Conservation (phyloP, 1,284 basidiomycete species). For the Boletus mariae region DNA sequence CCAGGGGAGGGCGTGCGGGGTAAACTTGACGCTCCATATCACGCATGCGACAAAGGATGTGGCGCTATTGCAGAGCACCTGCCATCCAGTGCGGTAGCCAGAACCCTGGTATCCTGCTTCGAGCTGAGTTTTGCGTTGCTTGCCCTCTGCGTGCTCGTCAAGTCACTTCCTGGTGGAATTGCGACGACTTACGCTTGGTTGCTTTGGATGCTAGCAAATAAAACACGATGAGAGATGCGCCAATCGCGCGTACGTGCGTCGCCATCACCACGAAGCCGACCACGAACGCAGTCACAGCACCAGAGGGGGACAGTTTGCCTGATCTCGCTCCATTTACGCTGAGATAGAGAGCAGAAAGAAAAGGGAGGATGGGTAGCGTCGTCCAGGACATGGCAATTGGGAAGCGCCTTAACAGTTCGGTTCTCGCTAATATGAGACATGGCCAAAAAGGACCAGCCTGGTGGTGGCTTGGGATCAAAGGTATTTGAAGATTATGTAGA, state of each 20-base stretch:
- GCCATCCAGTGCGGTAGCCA: conserved; percentile 72
- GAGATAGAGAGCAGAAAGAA: conserved; percentile 38
- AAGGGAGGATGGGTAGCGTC: conserved; percentile 27
- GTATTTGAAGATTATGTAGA: too few species aligned
- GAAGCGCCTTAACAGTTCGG: neutral
- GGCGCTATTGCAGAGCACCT: conserved; percentile 82
- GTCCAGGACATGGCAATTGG: conserved; percentile 17
- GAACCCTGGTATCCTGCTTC: conserved; percentile 75
- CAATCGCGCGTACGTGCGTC: conserved; percentile 63
- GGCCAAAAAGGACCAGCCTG: too few species aligned
- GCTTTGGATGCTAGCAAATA: conserved; percentile 81
- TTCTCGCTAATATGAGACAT: neutral
- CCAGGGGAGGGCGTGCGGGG: conserved; percentile 36
- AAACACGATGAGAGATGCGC: conserved; percentile 73
- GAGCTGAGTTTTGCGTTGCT: conserved; percentile 64
- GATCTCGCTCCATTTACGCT: conserved; percentile 43
- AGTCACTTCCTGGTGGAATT: neutral
- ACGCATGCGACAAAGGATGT: conserved; percentile 63
- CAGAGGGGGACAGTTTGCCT: conserved; percentile 60
- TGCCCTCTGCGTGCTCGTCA: conserved; percentile 49
- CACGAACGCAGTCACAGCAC: conserved; percentile 72
- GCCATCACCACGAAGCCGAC: conserved; percentile 69
- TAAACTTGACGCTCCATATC: conserved; percentile 62
- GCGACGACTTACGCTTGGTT: conserved; percentile 62
- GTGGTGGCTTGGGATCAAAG: too few species aligned